Conservation (phyloP, 75 land plant genomes). For the Cryptomeria japonica region DNA sequence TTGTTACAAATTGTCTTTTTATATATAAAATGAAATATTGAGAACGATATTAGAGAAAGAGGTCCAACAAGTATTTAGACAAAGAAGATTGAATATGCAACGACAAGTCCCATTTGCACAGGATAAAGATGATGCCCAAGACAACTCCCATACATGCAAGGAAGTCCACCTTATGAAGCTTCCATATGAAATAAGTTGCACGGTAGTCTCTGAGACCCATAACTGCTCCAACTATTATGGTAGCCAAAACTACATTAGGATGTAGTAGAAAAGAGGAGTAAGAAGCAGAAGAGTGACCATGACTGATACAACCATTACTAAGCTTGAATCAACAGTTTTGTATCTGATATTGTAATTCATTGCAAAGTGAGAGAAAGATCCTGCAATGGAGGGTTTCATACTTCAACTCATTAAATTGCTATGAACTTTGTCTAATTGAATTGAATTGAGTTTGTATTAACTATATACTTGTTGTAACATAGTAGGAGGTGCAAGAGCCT, state of each 20-base stretch:
- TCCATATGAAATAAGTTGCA: slow-evolving; percentile 78
- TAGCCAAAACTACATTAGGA: slow-evolving; percentile 74
- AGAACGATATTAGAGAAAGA: background rate
- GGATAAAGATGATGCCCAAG: slow-evolving; percentile 81
- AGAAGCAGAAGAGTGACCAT: slow-evolving; percentile 76
- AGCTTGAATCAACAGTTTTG: slow-evolving; percentile 76
- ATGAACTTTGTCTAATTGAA: background rate
- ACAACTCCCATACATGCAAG: slow-evolving; percentile 74
- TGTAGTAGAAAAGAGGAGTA: slow-evolving; percentile 88
- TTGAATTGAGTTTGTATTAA: no score
- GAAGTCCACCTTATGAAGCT: slow-evolving; percentile 88
- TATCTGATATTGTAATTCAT: slow-evolving; percentile 89
- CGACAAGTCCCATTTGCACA: slow-evolving; percentile 80
- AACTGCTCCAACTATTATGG: slow-evolving; percentile 87
- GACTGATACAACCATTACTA: slow-evolving; percentile 80
- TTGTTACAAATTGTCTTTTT: background rate
- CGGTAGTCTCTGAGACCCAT: slow-evolving; percentile 75
- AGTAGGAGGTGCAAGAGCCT: slow-evolving; percentile 57
- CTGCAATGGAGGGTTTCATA: slow-evolving; percentile 25
- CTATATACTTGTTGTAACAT: slow-evolving; percentile 54
- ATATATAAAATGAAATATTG: no score
- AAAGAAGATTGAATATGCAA: slow-evolving; percentile 32
- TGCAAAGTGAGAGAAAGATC: slow-evolving; percentile 91
- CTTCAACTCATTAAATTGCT: background rate
- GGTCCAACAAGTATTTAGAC: background rate